A percentile compares a stretch with the other conserved stretches of the same genome.
Conservation (phyloP, 371 early-diverging fungal genomes). For the Mucor indicus region DNA sequence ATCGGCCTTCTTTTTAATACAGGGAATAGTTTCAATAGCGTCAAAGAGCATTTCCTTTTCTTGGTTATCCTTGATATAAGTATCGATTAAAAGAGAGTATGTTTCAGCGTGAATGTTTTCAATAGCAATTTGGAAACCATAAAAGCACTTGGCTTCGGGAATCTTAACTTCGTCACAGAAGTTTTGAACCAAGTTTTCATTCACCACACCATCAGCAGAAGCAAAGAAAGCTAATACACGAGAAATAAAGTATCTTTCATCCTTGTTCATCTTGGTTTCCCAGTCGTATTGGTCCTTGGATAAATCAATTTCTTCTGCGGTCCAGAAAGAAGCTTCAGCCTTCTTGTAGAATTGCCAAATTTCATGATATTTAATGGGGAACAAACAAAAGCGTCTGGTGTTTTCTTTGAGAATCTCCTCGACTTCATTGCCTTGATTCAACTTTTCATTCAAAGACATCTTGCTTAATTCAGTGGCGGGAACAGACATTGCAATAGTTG, state of each 20-base stretch:
- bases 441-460: constrained; percentile 13
- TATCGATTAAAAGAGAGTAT: constrained; percentile 98
- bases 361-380: constrained; percentile 96
- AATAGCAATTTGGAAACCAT: constrained; percentile 99
- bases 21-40: constrained; percentile 97
- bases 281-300: constrained; percentile 95
- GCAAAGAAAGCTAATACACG: constrained; percentile 99
- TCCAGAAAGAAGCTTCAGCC: constrained; percentile 99
- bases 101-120: constrained; percentile 99
- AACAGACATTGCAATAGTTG: constrained; percentile 2
- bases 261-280: constrained; percentile 87
- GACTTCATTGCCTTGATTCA: constrained; percentile 20
- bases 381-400: constrained; percentile 89
- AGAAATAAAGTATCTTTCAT: constrained; percentile 97
- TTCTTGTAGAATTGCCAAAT: constrained; percentile 99
- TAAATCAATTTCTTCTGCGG: constrained; percentile 98
- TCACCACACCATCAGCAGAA: constrained; percentile 99
- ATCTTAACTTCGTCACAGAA: constrained; percentile 98
- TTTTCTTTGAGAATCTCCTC: constrained; percentile 60
- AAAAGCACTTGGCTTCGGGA: constrained; percentile 98
- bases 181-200: constrained; percentile 97
- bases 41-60: constrained; percentile 94
- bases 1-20: constrained; percentile 97
- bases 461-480: constrained; percentile 10
- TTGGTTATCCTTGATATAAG: constrained; percentile 91